Conservation (phyloP, 2,329 filamentous ascomycete species). For the Diplodia seriata region DNA sequence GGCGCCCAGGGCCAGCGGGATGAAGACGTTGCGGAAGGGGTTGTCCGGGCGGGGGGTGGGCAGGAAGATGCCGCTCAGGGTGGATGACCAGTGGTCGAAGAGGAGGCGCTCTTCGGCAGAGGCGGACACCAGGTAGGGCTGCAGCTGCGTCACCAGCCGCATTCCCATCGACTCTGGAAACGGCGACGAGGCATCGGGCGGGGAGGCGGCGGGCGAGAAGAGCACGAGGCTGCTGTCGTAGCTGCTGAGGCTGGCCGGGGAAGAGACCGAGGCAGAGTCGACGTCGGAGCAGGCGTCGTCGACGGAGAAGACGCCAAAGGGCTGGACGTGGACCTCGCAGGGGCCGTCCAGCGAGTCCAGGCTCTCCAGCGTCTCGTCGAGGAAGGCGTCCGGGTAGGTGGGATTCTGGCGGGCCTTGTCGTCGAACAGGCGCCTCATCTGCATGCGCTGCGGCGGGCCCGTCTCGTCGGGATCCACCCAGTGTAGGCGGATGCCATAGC, state of each 20-base stretch:
- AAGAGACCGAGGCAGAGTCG: not conserved
- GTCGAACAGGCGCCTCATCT: conserved; percentile 29
- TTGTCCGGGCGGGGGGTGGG: conserved; percentile 21
- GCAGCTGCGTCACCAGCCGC: conserved; percentile 2
- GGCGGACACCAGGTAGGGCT: conserved; percentile 17
- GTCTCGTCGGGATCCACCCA: conserved; percentile 17
- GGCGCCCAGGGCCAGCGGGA: conserved; percentile 19
- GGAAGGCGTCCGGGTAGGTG: conserved; percentile 6
- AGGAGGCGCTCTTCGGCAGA: conserved; percentile 5
- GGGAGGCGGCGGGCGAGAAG: not conserved
- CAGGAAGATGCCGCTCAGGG: conserved; percentile 21
- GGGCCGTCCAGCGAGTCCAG: conserved; percentile 11
- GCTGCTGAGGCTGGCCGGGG: conserved; percentile 1
- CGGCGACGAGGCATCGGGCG: not conserved
- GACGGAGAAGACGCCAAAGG: conserved; percentile 26
- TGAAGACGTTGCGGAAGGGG: conserved; percentile 26
- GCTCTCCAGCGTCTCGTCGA: conserved; percentile 4
- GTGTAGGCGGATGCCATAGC: conserved; percentile 29
- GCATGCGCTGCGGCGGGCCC: conserved; percentile 11
- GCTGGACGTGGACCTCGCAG: conserved; percentile 10
- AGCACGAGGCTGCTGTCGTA: conserved; percentile 1
- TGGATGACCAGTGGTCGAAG: conserved; percentile 29
- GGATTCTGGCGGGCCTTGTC: conserved; percentile 26
- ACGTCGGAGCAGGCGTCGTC: not conserved
- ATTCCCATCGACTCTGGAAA: not conserved